Conservation (phyloP, 2,329 filamentous ascomycete species). For the Rugonectria rugulosa region DNA sequence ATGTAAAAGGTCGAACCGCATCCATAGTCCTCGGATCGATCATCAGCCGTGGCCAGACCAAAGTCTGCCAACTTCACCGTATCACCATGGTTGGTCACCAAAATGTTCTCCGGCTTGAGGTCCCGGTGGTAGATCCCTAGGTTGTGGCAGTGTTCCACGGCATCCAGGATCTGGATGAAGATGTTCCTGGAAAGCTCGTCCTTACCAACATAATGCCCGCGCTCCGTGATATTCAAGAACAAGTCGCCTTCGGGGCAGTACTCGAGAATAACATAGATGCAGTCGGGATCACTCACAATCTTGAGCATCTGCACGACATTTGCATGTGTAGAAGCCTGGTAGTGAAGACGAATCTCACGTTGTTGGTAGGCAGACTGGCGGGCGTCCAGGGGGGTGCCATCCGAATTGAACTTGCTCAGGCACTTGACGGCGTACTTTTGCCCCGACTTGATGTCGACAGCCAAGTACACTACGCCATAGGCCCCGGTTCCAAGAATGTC, state of each 20-base stretch:
- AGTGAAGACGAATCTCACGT: conserved; percentile 90
- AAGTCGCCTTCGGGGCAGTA: conserved; percentile 97
- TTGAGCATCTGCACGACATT: conserved; percentile 95
- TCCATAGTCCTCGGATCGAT: conserved; percentile 90
- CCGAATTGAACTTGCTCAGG: conserved; percentile 85
- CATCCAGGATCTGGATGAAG: conserved; percentile 95
- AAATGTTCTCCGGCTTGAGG: conserved; percentile 96
- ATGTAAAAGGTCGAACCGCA: conserved; percentile 99
- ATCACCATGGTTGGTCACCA: conserved; percentile 87
- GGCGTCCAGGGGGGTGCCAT: conserved; percentile 76
- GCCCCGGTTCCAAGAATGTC: conserved; percentile 90
- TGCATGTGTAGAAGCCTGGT: conserved; percentile 84
- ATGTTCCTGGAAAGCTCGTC: conserved; percentile 85
- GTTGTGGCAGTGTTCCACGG: conserved; percentile 93
- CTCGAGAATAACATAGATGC: conserved; percentile 95
- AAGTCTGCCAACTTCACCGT: conserved; percentile 98
- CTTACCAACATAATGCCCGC: conserved; percentile 91
- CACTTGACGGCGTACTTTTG: conserved; percentile 95
- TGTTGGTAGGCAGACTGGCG: conserved; percentile 91
- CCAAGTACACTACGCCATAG: conserved; percentile 95
- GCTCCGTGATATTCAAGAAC: conserved; percentile 97
- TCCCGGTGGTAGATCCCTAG: conserved; percentile 96
- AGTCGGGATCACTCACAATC: conserved; percentile 90
- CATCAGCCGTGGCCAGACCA: conserved; percentile 87
- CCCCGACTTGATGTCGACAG: conserved; percentile 82